Evolutionary conservation across 2,329 filamentous ascomycete genomes (phyloP).

Genomic region (Penicillium sp.): DNA sequence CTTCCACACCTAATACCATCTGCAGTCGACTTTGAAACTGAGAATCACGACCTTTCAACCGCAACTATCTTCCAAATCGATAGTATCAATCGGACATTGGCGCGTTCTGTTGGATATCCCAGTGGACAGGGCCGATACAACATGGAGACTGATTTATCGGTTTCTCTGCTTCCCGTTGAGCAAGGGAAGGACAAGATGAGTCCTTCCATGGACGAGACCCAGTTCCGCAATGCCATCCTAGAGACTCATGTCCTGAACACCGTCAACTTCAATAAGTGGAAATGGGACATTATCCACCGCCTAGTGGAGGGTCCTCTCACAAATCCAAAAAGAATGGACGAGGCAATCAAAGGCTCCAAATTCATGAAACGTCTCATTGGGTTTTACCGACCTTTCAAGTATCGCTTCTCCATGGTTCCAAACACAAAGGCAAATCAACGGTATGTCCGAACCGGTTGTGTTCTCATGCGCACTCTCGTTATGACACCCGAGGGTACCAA

Average conservation of each 20-base stretch:
- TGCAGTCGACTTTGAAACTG: conserved; percentile 67
- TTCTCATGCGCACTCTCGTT: conserved; percentile 79
- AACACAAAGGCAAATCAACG: conserved; percentile 92
- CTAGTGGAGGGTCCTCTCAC: conserved; percentile 90
- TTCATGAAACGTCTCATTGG: conserved; percentile 93
- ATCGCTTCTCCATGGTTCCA: conserved; percentile 83
- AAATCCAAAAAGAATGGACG: conserved; percentile 86
- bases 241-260: conserved; percentile 83
- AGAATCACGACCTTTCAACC: conserved; percentile 75
- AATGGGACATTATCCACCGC: conserved; percentile 88
- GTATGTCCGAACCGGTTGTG: conserved; percentile 86
- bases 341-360: conserved; percentile 90
- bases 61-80: conserved; percentile 97
- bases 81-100: conserved; percentile 89
- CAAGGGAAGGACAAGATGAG: conserved; percentile 55
- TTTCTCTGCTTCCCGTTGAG: conserved; percentile 38
- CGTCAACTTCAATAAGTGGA: conserved; percentile 92
- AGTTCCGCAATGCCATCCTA: conserved; percentile 60
- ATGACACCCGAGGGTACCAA: conserved; percentile 80
- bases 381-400: conserved; percentile 96
- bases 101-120: conserved; percentile 63
- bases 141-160: conserved; percentile 47
- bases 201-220: conserved; percentile 61
- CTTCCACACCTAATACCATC: conserved; percentile 80
- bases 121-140: conserved; percentile 41